phyloP scores from a whole-genome alignment of 768 basidiomycete species.

The Mycena belliarum region DNA sequence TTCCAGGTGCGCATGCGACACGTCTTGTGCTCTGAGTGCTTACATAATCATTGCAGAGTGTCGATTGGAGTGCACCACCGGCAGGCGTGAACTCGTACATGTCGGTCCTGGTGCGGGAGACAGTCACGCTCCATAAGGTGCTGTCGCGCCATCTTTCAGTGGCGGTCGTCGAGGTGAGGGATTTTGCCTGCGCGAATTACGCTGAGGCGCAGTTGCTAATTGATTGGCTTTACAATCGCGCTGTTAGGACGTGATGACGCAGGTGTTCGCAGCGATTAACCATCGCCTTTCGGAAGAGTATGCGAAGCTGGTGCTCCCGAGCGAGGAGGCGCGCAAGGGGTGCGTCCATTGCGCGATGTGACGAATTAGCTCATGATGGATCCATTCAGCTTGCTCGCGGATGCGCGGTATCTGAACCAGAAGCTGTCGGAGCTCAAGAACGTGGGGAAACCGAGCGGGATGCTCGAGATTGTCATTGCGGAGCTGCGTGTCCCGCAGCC shows the following conservation, averaged over 20 bases:
- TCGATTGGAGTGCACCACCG: slow-evolving; percentile 29
- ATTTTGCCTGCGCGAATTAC: slow-evolving; percentile 13
- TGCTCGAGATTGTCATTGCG: slow-evolving; percentile 83
- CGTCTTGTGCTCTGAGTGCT: not conserved
- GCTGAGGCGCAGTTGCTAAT: slow-evolving; percentile 48
- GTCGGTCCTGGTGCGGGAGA: slow-evolving; percentile 90
- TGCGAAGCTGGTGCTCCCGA: slow-evolving; percentile 82
- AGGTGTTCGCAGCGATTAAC: slow-evolving; percentile 93
- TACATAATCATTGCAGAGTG: slow-evolving; percentile 37
- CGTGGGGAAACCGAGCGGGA: slow-evolving; percentile 66
- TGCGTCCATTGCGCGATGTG: slow-evolving; percentile 33
- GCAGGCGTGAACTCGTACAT: slow-evolving; percentile 86
- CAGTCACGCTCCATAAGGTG: slow-evolving; percentile 87
- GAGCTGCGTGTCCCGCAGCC: slow-evolving; percentile 67
- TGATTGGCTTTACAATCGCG: slow-evolving; percentile 46
- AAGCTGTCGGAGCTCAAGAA: slow-evolving; percentile 77
- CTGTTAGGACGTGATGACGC: slow-evolving; percentile 79
- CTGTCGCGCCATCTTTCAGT: slow-evolving; percentile 88
- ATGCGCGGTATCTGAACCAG: slow-evolving; percentile 75
- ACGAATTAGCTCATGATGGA: slow-evolving; percentile 7
- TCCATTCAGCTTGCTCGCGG: slow-evolving; percentile 66
- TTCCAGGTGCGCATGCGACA: slow-evolving; percentile 79
- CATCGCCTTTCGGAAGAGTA: slow-evolving; percentile 88
- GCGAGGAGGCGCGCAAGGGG: slow-evolving; percentile 85
- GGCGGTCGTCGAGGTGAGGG: slow-evolving; percentile 85